These are phyloP conservation scores for Aspergillus homomorphus DNA, from an alignment of 495 filamentous ascomycete genomes.

Conservation along the genomic window DNA sequence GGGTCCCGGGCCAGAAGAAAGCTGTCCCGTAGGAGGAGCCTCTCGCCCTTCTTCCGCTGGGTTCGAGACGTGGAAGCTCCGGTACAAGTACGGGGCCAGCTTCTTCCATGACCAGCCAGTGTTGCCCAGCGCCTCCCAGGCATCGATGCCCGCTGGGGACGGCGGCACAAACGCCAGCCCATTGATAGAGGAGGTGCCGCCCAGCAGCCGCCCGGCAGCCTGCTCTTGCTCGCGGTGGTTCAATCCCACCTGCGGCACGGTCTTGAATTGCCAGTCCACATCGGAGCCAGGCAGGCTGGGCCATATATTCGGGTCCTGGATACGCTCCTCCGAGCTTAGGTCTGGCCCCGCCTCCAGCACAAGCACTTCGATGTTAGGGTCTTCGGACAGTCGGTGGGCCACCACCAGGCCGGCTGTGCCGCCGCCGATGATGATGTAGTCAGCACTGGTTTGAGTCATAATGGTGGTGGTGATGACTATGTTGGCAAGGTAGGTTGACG, in stretches of 20 bases:
- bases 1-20: conserved; percentile 13
- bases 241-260: conserved; percentile 45
- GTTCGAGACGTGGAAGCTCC: neutral
- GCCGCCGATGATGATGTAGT: conserved; percentile 52
- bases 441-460: conserved; percentile 12
- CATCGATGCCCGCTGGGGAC: conserved; percentile 44
- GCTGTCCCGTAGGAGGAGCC: too few relatives aligned
- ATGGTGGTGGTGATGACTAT: neutral
- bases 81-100: conserved; percentile 43
- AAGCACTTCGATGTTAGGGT: conserved; percentile 37
- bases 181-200: conserved; percentile 38
- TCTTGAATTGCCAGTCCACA: conserved; percentile 54
- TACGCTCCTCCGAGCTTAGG: conserved; percentile 35
- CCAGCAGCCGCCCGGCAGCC: conserved; percentile 28
- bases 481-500: too few relatives aligned
- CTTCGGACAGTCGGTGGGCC: conserved; percentile 52
- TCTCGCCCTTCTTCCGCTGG: neutral
- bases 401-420: conserved; percentile 53
- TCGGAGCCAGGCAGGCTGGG: conserved; percentile 38
- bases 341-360: conserved; percentile 55
- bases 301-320: conserved; percentile 42
- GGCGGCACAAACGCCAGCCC: conserved; percentile 25
- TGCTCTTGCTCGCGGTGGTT: conserved; percentile 24
- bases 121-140: conserved; percentile 55
- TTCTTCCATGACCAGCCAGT: conserved; percentile 49